Base-by-base conservation (phyloP, 2,329 filamentous ascomycete species). In the Arthroderma sp. region DNA sequence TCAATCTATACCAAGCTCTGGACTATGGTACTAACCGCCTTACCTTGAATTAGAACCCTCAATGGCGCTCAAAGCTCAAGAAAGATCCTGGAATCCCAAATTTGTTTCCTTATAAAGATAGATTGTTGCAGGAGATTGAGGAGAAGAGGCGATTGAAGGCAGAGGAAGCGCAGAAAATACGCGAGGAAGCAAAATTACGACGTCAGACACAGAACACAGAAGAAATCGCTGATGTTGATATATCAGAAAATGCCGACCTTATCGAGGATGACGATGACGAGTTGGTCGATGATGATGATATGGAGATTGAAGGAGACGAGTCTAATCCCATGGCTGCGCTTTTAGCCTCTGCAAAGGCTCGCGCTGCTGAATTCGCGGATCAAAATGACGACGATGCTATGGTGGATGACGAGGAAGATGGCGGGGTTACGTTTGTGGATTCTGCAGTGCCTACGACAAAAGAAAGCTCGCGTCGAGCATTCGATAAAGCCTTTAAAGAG, bases 51-150 rank as follows among this genome's bases (percentile, higher is more conserved):
- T 61, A 82, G 82, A 95, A 96, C 72, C 91, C 93, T 35, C 84
- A 95, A 88, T 97, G 93, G 90, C 84, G 87, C 65, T 91, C 89
- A 59, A 88, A 90, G 72, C 71, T 95, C 64, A 97, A 96, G 82
- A 98, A 97, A 77, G 93, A 98, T 67, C 93, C 91, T 23, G 93
- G 93, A 53, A 96, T 98, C 61, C 93, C 93, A 41, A 98, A 97
- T 69, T 76, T 96, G 37, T 98, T 96, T 76, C 93, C 93, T 0
- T 96, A 93, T 79, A 98, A 98, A 77, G 91, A 96, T 72, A 91
- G 87, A 78, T 81, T 98, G 28, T 81, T 98, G 35, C 84, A 91
- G 59, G 90, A 98, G 73, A 94, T 98, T 65, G 93, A 98, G 75
- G 88, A 95, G 74, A 86, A 83, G 66, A 86, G 86, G 68, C 77